phyloP scores from a whole-genome alignment of 352 stramenopile genomes.

The Globisporangium cystogenes region DNA sequence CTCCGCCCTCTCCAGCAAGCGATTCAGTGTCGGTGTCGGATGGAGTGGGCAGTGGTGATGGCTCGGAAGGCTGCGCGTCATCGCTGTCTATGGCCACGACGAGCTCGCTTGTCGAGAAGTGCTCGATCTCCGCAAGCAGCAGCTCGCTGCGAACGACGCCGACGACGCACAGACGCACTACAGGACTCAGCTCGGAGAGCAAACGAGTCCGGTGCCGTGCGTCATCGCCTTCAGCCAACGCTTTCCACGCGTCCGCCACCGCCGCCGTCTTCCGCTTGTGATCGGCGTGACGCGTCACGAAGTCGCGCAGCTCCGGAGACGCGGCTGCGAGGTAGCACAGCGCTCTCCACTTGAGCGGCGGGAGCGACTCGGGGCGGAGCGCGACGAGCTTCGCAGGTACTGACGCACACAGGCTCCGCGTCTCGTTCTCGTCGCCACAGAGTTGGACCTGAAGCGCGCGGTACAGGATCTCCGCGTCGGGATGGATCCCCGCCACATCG shows the following conservation, averaged over 20 bases:
- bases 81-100: background rate
- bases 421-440: conserved; percentile 6
- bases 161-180: conserved; percentile 21
- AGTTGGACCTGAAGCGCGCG: conserved; percentile 4
- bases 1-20: background rate
- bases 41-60: background rate
- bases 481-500: conserved; percentile 1
- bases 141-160: conserved; percentile 17
- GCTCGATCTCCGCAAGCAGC: conserved; percentile 26
- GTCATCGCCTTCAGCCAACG: conserved; percentile 8
- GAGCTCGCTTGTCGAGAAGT: conserved; percentile 9
- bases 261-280: background rate
- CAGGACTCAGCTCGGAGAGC: conserved; percentile 2
- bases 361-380: conserved; percentile 16
- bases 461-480: conserved; percentile 1
- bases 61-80: background rate
- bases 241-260: conserved; percentile 14
- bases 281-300: conserved; percentile 18
- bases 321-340: conserved; percentile 26
- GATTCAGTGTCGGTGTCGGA: too few species aligned
- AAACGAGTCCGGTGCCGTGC: background rate
- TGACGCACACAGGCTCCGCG: conserved; percentile 3
- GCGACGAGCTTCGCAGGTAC: conserved; percentile 14
- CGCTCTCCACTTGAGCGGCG: conserved; percentile 16
- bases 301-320: conserved; percentile 18